A percentile compares a stretch with the other conserved stretches of the same genome.
These are phyloP conservation scores for Candida ovalis DNA, from an alignment of 805 yeast genomes.

Conservation along the genomic window DNA sequence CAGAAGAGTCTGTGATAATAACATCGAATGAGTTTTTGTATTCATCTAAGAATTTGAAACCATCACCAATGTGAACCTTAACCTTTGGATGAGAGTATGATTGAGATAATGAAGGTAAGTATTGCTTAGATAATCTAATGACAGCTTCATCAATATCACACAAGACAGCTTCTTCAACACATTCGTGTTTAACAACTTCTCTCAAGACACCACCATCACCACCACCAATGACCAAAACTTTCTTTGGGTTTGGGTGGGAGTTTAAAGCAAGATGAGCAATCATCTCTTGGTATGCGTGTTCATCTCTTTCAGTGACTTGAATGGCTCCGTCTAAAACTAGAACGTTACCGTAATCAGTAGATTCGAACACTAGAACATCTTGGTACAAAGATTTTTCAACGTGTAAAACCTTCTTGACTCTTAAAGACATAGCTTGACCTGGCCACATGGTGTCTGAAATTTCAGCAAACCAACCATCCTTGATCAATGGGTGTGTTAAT, in stretches of 20 bases:
- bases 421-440: conserved; percentile 93
- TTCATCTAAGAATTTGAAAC: conserved; percentile 70
- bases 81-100: conserved; percentile 63
- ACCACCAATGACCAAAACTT: conserved; percentile 87
- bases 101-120: conserved; percentile 72
- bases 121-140: conserved; percentile 64
- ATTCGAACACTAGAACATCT: conserved; percentile 76
- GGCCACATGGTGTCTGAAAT: conserved; percentile 97
- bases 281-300: conserved; percentile 91
- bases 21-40: conserved; percentile 80
- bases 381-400: conserved; percentile 69
- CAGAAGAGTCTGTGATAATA: conserved; percentile 94
- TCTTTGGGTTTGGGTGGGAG: conserved; percentile 70
- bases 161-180: conserved; percentile 61
- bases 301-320: conserved; percentile 90
- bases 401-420: conserved; percentile 63
- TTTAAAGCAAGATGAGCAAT: conserved; percentile 79
- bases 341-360: conserved; percentile 79
- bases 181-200: conserved; percentile 68
- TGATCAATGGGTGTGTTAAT: conserved; percentile 53
- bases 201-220: conserved; percentile 95
- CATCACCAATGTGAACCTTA: conserved; percentile 69
- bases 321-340: conserved; percentile 85
- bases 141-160: conserved; percentile 91
- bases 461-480: conserved; percentile 97